phyloP scores from a whole-genome alignment of 2,329 filamentous ascomycete genomes.

The Fusarium sp. region DNA sequence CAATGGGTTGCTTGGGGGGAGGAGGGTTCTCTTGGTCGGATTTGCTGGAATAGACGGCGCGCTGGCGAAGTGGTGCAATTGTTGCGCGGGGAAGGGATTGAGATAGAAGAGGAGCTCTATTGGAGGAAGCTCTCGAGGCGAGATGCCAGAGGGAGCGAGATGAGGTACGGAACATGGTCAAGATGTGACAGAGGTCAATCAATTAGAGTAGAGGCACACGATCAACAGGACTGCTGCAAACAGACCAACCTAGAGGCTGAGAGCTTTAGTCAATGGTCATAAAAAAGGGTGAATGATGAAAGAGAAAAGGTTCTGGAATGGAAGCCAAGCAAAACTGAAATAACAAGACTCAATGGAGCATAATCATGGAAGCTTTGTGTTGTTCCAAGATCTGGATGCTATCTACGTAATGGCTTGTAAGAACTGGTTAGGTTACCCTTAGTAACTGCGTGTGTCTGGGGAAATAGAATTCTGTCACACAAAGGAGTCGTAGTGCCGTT shows the following conservation, averaged over 20 bases:
- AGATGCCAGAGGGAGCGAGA: constrained; percentile 46
- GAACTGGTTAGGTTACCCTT: background rate
- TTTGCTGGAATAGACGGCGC: constrained; percentile 46
- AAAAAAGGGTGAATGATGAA: background rate
- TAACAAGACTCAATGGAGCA: constrained; percentile 27
- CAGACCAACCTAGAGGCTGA: background rate
- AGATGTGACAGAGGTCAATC: constrained; percentile 13
- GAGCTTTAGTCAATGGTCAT: constrained; percentile 1
- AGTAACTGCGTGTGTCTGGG: constrained; percentile 17
- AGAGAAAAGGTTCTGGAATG: constrained; percentile 1
- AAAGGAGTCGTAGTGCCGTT: background rate
- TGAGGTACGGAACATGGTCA: constrained; percentile 50
- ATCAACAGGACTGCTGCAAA: background rate
- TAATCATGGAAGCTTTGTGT: constrained; percentile 27
- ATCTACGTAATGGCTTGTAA: constrained; percentile 39
- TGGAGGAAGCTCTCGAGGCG: constrained; percentile 33
- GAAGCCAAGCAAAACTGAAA: constrained; percentile 15
- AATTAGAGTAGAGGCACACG: constrained; percentile 1
- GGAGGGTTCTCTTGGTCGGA: constrained; percentile 39
- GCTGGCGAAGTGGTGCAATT: constrained; percentile 30
- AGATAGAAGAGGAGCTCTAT: background rate
- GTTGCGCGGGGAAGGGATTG: constrained; percentile 20
- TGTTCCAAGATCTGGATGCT: constrained; percentile 33
- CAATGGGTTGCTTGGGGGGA: constrained; percentile 55
- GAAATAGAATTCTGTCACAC: constrained; percentile 33